A percentile compares a stretch with the other conserved stretches of the same genome.
Conservation (phyloP, 371 early-diverging fungal genomes). For the Apophysomyces sp. region DNA sequence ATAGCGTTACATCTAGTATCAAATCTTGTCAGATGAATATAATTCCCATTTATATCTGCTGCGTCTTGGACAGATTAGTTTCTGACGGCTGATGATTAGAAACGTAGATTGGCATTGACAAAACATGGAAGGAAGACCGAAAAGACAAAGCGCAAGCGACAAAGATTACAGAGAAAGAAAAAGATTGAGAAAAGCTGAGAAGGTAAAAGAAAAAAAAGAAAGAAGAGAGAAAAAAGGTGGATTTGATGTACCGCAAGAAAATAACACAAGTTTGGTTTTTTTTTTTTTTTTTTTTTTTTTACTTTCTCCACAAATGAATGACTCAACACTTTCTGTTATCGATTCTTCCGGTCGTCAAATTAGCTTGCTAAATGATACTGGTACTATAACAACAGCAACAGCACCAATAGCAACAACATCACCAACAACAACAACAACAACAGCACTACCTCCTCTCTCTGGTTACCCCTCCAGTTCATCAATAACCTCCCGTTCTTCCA, state of each 20-base stretch:
- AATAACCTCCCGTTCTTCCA: background rate
- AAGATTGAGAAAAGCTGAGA: background rate
- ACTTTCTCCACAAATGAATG: constrained; percentile 7
- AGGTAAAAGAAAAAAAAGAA: background rate
- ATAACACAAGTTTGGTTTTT: no score
- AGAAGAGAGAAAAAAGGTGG: background rate
- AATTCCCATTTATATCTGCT: no score
- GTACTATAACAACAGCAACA: background rate
- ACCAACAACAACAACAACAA: background rate
- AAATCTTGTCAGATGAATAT: no score
- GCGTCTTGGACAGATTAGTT: no score
- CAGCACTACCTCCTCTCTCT: background rate
- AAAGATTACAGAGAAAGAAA: background rate
- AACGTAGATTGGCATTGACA: no score
- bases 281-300: constrained; percentile 7
- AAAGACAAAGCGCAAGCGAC: background rate
- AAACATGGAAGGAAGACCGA: no score
- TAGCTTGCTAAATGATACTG: constrained; percentile 17
- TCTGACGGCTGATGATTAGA: no score
- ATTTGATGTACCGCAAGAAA: no score
- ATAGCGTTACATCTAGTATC: no score
- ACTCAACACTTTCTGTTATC: constrained; percentile 14
- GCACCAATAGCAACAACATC: background rate
- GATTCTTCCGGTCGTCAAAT: constrained; percentile 26
- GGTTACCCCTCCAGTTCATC: background rate